These are phyloP conservation scores for Peniophora sp. DNA, from an alignment of 1,284 basidiomycete species.

Conservation along the genomic window DNA sequence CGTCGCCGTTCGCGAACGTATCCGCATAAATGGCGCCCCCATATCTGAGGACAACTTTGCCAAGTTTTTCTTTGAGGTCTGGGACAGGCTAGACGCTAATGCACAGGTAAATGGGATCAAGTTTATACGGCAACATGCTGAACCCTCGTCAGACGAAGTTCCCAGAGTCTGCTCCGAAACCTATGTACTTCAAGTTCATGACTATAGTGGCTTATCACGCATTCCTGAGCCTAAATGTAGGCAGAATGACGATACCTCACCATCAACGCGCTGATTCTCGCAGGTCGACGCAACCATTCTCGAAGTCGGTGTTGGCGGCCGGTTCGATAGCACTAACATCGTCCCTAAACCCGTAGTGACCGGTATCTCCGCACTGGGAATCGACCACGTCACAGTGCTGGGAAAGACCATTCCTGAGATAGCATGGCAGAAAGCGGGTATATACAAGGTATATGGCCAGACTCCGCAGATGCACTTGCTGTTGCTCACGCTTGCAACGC, in stretches of 20 bases:
- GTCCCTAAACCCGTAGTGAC: constrained; percentile 87
- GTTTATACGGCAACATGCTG: constrained; percentile 3
- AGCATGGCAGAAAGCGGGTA: constrained; percentile 94
- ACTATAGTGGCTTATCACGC: constrained; percentile 91
- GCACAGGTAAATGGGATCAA: constrained; percentile 34
- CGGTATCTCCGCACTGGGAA: constrained; percentile 84
- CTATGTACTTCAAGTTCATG: constrained; percentile 91
- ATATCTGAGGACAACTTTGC: constrained; percentile 86
- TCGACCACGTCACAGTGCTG: constrained; percentile 90
- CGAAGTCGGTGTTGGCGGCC: constrained; percentile 95
- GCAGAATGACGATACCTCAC: background rate
- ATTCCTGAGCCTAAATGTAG: constrained; percentile 71
- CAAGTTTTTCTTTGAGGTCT: constrained; percentile 93
- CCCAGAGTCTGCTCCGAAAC: constrained; percentile 61
- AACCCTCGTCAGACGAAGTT: constrained; percentile 36
- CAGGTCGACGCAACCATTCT: constrained; percentile 84
- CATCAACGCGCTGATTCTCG: no score
- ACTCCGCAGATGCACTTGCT: background rate
- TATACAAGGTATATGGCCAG: constrained; percentile 73
- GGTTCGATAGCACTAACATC: constrained; percentile 94
- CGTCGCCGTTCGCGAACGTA: constrained; percentile 92
- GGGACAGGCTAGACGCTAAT: constrained; percentile 82
- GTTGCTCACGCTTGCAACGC: background rate
- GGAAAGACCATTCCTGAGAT: constrained; percentile 90
- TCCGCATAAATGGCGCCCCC: constrained; percentile 88